Conservation (phyloP, 2,329 filamentous ascomycete genomes). For the Fusarium robinianum region DNA sequence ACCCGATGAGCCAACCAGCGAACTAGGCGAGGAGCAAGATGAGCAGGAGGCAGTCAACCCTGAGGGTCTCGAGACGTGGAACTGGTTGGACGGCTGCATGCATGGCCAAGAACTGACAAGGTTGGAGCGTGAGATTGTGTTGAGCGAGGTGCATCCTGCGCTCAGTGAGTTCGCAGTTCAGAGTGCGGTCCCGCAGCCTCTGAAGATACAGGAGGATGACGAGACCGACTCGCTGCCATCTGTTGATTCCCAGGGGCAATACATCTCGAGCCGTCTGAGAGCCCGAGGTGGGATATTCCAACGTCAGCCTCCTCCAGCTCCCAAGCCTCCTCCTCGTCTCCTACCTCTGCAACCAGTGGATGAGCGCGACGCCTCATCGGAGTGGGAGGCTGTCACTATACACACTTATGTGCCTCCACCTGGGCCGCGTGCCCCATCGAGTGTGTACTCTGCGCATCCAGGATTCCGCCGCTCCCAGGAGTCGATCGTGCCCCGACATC, state of each 20-base stretch:
- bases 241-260: background rate
- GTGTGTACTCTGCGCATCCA: slow-evolving; percentile 26
- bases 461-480: slow-evolving; percentile 19
- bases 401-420: background rate
- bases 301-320: no score
- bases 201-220: background rate
- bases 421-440: slow-evolving; percentile 12
- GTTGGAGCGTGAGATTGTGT: slow-evolving; percentile 15
- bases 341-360: no score
- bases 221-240: background rate
- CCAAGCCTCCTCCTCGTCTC: no score
- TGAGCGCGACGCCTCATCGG: no score
- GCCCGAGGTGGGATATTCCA: slow-evolving; percentile 11
- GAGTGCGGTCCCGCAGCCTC: slow-evolving; percentile 1
- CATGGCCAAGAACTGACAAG: slow-evolving; percentile 12
- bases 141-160: slow-evolving; percentile 22
- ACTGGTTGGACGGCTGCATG: slow-evolving; percentile 22
- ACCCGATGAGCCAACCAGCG: background rate
- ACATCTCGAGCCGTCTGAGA: slow-evolving; percentile 13
- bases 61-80: slow-evolving; percentile 13
- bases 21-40: background rate
- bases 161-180: slow-evolving; percentile 22
- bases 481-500: background rate
- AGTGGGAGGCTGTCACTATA: no score
- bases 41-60: slow-evolving; percentile 5